A percentile compares a stretch with the other conserved stretches of the same genome.
Evolutionary conservation across 164 flowering plant species (phyloP).

Genomic region (Annona squamosa): DNA sequence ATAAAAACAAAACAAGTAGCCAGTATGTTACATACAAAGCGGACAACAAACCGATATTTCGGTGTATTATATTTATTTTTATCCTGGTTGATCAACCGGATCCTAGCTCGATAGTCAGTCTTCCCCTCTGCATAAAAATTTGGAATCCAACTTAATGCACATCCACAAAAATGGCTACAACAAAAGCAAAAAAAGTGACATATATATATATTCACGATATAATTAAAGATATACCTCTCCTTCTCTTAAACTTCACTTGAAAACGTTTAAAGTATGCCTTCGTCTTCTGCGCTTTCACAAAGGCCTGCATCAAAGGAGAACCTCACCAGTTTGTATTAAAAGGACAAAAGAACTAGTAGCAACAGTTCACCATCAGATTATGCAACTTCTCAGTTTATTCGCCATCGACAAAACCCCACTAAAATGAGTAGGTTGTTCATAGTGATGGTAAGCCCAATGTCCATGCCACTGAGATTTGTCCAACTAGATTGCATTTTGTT

Average conservation of each 20-base stretch:
- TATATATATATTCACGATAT: background rate
- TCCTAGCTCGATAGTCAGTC: conserved; percentile 86
- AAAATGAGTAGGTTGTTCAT: too few relatives aligned
- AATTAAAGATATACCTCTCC: conserved; percentile 29
- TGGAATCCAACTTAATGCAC: background rate
- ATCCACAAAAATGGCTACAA: background rate
- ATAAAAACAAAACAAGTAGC: background rate
- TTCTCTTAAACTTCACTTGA: conserved; percentile 50
- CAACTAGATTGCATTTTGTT: too few relatives aligned
- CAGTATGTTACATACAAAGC: conserved; percentile 57
- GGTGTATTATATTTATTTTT: conserved; percentile 94
- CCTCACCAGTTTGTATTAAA: background rate
- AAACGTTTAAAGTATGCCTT: conserved; percentile 44
- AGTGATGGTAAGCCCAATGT: too few relatives aligned
- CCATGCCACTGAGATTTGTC: too few relatives aligned
- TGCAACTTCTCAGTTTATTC: too few relatives aligned
- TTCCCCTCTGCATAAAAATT: conserved; percentile 55
- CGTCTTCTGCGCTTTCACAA: conserved; percentile 43
- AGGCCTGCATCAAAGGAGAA: conserved; percentile 21
- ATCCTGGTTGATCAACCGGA: conserved; percentile 81
- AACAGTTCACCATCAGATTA: too few relatives aligned
- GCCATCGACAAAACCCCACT: too few relatives aligned
- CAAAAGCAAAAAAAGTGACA: too few relatives aligned
- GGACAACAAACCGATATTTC: conserved; percentile 76
- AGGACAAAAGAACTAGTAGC: too few relatives aligned